Evolutionary conservation across 1,284 basidiomycete genomes (phyloP), one percentile per base, ranked within the genome.

Genomic region (Tilletia horrida): DNA sequence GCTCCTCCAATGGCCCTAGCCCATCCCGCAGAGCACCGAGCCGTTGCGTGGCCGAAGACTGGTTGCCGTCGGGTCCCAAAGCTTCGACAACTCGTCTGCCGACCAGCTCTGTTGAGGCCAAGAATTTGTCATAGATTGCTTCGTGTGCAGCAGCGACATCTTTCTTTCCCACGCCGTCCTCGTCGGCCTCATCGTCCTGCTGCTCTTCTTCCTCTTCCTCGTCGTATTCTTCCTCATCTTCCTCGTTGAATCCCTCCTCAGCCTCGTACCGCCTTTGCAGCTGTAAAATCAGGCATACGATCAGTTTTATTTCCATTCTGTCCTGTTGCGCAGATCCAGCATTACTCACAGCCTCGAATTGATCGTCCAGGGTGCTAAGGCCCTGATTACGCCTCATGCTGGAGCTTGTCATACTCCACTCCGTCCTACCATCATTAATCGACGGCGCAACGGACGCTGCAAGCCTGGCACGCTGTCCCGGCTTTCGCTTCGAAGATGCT

Each of bases 301-400:
- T 45, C n/a, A 48, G 23, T 48, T 8, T n/a, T 48, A n/a, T 7
- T 48, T 40, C 35, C 35, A 40, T n/a, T n/a, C 43, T 45, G 43
- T 45, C n/a, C n/a, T n/a, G 43, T 45, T 45, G 13, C 13, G 43
- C n/a, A 45, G 1, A 1, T 45, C n/a, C 43, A 45, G 3, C 18
- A n/a, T 48, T 7, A 78, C 86, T 73, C 73, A 92, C 93, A 86
- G 92, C 88, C 76, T 97, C 93, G 78, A 98, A 99, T 13, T 89
- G 88, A 75, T 96, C 92, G 79, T 99, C 96, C 31, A 99, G 85
- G 4, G 89, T 89, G 57, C 90, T 88, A 43, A 98, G 84, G 0
- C 92, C 89, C 75, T 93, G 88, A 76, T 93, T 98, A 48, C 96
- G 87, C 83, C 89, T 92, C 91, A 98, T 93, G 27, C 92, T 92